Percentiles rank a stretch among this genome's conserved stretches.
phyloP scores from a whole-genome alignment of 2,329 filamentous ascomycete genomes.

The Thelonectria discophora region DNA sequence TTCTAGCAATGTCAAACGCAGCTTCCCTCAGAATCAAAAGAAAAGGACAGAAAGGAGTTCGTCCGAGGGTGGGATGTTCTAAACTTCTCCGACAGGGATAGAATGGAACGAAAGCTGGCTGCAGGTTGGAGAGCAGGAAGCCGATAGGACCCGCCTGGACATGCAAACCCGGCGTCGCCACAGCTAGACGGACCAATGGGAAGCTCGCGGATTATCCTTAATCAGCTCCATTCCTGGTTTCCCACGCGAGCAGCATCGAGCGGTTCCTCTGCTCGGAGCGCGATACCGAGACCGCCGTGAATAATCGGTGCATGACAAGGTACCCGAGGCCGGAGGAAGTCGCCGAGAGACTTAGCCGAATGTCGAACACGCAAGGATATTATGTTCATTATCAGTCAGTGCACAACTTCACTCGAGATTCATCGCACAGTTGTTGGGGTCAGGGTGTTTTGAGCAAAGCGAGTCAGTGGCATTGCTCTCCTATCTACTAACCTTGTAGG shows the following conservation, averaged over 20 bases:
- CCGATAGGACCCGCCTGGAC: conserved; percentile 39
- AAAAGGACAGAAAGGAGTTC: conserved; percentile 5
- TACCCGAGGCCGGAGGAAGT: conserved; percentile 16
- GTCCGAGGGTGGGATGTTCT: conserved; percentile 25
- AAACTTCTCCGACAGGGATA: conserved; percentile 24
- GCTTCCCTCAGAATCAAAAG: conserved; percentile 1
- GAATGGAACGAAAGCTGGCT: conserved; percentile 35
- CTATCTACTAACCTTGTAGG: conserved; percentile 28
- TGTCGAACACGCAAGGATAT: too few species aligned
- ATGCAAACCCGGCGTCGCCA: conserved; percentile 28
- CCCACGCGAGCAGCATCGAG: conserved; percentile 15
- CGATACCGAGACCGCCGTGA: conserved; percentile 16
- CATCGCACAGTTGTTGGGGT: not conserved
- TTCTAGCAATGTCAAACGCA: conserved; percentile 7
- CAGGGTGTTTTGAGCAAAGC: conserved; percentile 26
- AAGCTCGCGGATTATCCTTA: conserved; percentile 30
- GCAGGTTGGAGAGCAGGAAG: conserved; percentile 39
- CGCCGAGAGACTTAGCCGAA: conserved; percentile 11
- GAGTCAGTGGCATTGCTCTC: conserved; percentile 35
- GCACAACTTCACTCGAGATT: too few species aligned
- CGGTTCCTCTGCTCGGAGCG: conserved; percentile 14
- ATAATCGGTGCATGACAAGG: conserved; percentile 26
- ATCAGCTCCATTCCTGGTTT: conserved; percentile 30
- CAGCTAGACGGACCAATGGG: conserved; percentile 33
- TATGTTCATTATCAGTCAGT: too few species aligned